Percentiles rank a stretch among this genome's conserved stretches.
phyloP scores from a whole-genome alignment of 208 protist species.

The Sergeia podlipaevii region DNA sequence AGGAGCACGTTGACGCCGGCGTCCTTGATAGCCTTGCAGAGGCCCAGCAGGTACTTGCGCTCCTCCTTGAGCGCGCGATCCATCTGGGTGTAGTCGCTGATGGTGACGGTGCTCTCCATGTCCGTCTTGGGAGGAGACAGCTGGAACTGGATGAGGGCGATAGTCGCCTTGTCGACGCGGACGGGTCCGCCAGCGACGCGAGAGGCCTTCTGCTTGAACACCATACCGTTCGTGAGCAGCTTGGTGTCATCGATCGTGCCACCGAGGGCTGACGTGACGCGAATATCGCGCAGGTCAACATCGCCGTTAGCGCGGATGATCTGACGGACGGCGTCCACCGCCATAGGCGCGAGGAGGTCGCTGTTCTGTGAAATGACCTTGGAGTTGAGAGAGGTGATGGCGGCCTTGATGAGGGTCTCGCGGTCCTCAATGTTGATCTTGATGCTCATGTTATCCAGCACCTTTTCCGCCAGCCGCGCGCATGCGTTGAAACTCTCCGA shows the following conservation, averaged over 20 bases:
- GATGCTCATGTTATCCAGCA: slow-evolving; percentile 93
- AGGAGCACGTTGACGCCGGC: slow-evolving; percentile 99
- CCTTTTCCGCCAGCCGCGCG: slow-evolving; percentile 81
- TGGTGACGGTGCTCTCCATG: slow-evolving; percentile 93
- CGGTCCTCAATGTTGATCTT: slow-evolving; percentile 93
- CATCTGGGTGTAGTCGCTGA: slow-evolving; percentile 98
- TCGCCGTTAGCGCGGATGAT: slow-evolving; percentile 89
- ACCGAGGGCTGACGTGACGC: slow-evolving; percentile 90
- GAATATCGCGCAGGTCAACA: slow-evolving; percentile 97
- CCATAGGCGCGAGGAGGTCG: slow-evolving; percentile 97
- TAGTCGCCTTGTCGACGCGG: slow-evolving; percentile 96
- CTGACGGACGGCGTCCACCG: slow-evolving; percentile 96
- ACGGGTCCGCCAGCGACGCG: slow-evolving; percentile 91
- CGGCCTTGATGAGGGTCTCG: slow-evolving; percentile 93
- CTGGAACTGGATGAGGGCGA: slow-evolving; percentile 99
- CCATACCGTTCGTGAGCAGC: slow-evolving; percentile 91
- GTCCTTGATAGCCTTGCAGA: slow-evolving; percentile 98
- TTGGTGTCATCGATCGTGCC: slow-evolving; percentile 99
- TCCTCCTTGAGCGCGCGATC: slow-evolving; percentile 98
- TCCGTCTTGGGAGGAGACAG: slow-evolving; percentile 99
- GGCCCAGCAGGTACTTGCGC: slow-evolving; percentile 96
- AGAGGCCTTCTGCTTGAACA: slow-evolving; percentile 94
- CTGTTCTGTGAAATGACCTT: slow-evolving; percentile 98
- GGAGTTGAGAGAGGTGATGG: slow-evolving; percentile 98
- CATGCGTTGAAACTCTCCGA: slow-evolving; percentile 92